Conservation (phyloP, 2,329 filamentous ascomycete genomes). For the Sporothrix brasiliensis region DNA sequence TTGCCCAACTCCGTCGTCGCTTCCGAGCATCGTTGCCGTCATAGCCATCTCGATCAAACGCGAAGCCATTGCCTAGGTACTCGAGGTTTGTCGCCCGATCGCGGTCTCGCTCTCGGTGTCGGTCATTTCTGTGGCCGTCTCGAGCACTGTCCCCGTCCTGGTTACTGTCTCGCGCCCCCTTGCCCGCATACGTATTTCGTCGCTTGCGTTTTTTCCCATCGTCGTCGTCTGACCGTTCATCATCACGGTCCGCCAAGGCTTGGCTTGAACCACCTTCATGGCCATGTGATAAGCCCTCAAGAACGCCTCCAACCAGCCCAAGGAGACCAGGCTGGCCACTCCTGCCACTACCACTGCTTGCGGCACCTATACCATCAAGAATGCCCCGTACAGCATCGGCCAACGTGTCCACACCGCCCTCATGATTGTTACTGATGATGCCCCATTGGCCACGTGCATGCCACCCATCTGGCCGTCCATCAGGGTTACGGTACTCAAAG, state of each 20-base stretch:
- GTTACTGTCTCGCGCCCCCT: background rate
- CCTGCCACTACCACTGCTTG: slow-evolving; percentile 1
- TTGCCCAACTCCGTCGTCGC: slow-evolving; percentile 32
- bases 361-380: slow-evolving; percentile 39
- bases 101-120: background rate
- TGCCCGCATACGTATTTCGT: slow-evolving; percentile 19
- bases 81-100: slow-evolving; percentile 7
- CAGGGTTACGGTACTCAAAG: slow-evolving; percentile 47
- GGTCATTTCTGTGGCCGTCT: background rate
- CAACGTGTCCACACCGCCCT: slow-evolving; percentile 46
- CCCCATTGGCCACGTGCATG: slow-evolving; percentile 51
- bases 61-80: background rate
- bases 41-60: slow-evolving; percentile 24
- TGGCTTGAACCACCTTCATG: slow-evolving; percentile 24
- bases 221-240: slow-evolving; percentile 1
- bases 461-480: slow-evolving; percentile 37
- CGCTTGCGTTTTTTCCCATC: slow-evolving; percentile 25
- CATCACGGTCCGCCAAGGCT: background rate
- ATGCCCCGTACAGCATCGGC: slow-evolving; percentile 39
- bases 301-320: slow-evolving; percentile 40
- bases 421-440: slow-evolving; percentile 48
- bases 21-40: slow-evolving; percentile 24
- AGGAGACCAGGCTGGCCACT: slow-evolving; percentile 37
- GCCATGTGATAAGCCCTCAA: slow-evolving; percentile 36
- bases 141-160: background rate